These are phyloP conservation scores for Chenopodium formosanum DNA, from an alignment of 148 eudicot species.

Conservation along the genomic window DNA sequence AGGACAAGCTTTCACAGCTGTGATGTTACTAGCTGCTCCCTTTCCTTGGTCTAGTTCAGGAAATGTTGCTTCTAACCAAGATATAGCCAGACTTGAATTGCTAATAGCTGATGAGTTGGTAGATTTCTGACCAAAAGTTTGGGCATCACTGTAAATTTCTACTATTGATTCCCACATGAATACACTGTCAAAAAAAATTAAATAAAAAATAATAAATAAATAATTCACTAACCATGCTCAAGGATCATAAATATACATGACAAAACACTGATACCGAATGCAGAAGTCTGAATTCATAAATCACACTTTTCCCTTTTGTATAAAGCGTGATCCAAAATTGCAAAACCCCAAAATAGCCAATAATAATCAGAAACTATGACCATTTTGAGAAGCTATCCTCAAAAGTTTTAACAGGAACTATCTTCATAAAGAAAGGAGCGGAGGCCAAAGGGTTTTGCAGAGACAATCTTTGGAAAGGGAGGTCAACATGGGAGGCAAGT, in stretches of 20 bases:
- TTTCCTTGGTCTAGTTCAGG: slow-evolving; percentile 60
- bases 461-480: not conserved
- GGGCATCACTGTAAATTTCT: slow-evolving; percentile 86
- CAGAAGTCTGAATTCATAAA: not conserved
- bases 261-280: not conserved
- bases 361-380: too few relatives aligned
- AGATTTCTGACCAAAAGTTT: slow-evolving; percentile 72
- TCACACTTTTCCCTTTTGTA: not conserved
- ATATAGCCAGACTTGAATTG: slow-evolving; percentile 71
- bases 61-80: slow-evolving; percentile 97
- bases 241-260: not conserved
- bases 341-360: not conserved
- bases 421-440: too few relatives aligned
- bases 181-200: slow-evolving; percentile 44
- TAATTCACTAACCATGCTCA: slow-evolving; percentile 1
- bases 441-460: not conserved
- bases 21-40: slow-evolving; percentile 46
- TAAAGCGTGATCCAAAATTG: not conserved
- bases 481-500: not conserved
- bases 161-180: slow-evolving; percentile 70
- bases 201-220: not conserved
- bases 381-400: not conserved
- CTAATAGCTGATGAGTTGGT: slow-evolving; percentile 54
- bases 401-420: too few relatives aligned
- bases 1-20: slow-evolving; percentile 68